Conservation (phyloP, 805 yeast species). For the Pichia manshurica region DNA sequence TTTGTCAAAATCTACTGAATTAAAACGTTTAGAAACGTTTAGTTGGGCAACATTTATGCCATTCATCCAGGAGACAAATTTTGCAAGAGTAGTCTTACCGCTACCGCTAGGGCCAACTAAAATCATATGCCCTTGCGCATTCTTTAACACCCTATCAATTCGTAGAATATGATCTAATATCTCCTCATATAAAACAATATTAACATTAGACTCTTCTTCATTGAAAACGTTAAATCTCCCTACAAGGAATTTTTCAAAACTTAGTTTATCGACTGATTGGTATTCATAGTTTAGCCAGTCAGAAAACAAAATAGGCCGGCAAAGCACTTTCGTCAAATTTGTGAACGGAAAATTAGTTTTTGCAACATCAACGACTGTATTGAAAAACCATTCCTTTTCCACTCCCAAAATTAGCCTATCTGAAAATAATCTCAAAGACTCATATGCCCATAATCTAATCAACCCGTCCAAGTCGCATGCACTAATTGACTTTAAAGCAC, state of each 20-base stretch:
- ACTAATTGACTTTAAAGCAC: slow-evolving; percentile 19
- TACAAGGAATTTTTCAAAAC: slow-evolving; percentile 47
- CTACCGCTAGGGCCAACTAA: slow-evolving; percentile 77
- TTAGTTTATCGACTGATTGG: slow-evolving; percentile 44
- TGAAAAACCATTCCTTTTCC: slow-evolving; percentile 48
- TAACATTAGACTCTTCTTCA: slow-evolving; percentile 67
- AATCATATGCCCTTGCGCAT: slow-evolving; percentile 86
- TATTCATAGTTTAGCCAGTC: slow-evolving; percentile 70
- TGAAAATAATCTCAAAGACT: slow-evolving; percentile 68
- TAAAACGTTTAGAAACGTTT: slow-evolving; percentile 47
- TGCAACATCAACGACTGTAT: slow-evolving; percentile 32
- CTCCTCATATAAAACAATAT: slow-evolving; percentile 60
- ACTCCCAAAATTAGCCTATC: slow-evolving; percentile 53
- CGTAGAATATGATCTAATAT: slow-evolving; percentile 69
- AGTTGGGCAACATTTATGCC: slow-evolving; percentile 62
- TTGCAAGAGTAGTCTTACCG: slow-evolving; percentile 70
- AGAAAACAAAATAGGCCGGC: slow-evolving; percentile 58
- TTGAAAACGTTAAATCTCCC: slow-evolving; percentile 66
- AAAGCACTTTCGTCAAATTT: slow-evolving; percentile 32
- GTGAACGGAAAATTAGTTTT: slow-evolving; percentile 41
- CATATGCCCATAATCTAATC: slow-evolving; percentile 72
- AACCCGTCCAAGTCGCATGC: slow-evolving; percentile 38
- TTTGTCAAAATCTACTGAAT: slow-evolving; percentile 59
- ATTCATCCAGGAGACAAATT: slow-evolving; percentile 89
- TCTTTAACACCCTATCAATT: slow-evolving; percentile 75